phyloP scores from a whole-genome alignment of 2,329 filamentous ascomycete genomes.

The Epichloe festucae region DNA sequence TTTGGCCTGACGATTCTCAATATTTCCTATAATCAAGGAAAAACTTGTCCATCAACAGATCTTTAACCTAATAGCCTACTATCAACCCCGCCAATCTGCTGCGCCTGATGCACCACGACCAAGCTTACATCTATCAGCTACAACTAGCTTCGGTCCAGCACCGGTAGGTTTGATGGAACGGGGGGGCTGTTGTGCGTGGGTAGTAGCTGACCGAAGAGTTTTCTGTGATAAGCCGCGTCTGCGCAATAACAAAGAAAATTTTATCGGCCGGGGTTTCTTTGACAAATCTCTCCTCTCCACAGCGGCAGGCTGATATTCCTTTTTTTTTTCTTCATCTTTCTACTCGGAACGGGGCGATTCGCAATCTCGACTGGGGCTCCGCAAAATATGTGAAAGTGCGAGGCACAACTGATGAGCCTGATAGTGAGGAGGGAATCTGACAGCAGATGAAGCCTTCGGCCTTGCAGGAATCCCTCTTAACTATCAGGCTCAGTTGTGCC shows the following conservation, averaged over 20 bases:
- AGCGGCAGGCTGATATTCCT: not conserved
- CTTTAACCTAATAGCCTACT: too few species aligned
- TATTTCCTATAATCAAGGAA: too few species aligned
- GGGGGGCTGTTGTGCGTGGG: too few species aligned
- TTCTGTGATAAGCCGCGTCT: not conserved
- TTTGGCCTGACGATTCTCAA: too few species aligned
- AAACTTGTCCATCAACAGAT: too few species aligned
- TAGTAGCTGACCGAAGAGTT: not conserved
- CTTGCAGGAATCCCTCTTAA: too few species aligned
- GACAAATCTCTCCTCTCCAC: constrained; percentile 1
- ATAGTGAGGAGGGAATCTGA: not conserved
- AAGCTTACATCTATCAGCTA: too few species aligned
- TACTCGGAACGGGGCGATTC: not conserved
- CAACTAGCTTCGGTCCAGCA: too few species aligned
- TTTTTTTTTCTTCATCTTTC: not conserved
- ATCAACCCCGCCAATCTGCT: too few species aligned
- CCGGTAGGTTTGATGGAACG: too few species aligned
- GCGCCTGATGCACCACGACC: too few species aligned
- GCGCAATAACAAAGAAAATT: not conserved
- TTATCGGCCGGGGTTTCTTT: not conserved
- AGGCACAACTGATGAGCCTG: not conserved
- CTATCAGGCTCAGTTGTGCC: too few species aligned
- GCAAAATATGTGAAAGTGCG: not conserved
- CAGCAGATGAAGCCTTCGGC: not conserved
- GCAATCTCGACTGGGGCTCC: not conserved